phyloP scores from a whole-genome alignment of 1,284 basidiomycete genomes.

The Cryptococcus deneoformans region DNA sequence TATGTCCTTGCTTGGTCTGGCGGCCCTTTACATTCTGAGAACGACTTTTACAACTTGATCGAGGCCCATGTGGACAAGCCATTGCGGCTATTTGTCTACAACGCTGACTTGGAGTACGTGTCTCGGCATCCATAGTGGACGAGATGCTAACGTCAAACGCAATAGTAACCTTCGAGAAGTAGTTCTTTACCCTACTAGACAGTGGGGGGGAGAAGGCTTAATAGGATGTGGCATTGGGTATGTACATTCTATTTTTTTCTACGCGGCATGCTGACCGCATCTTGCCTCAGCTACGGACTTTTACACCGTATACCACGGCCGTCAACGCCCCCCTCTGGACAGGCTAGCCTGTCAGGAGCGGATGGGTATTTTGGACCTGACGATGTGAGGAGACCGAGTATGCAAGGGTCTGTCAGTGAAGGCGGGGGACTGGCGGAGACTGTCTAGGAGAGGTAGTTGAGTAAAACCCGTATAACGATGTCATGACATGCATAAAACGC shows the following conservation, averaged over 20 bases:
- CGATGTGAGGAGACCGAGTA: too few species aligned
- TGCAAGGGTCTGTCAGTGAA: too few species aligned
- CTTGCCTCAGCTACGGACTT: too few species aligned
- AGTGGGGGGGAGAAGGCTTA: constrained; percentile 74
- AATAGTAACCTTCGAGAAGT: constrained; percentile 82
- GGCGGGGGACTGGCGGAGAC: too few species aligned
- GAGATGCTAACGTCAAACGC: constrained; percentile 12
- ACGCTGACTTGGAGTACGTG: constrained; percentile 93
- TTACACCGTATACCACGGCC: too few species aligned
- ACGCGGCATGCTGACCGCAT: background rate
- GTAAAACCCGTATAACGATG: too few species aligned
- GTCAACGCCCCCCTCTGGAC: constrained; percentile 70
- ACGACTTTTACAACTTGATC: constrained; percentile 94
- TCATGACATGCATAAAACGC: too few species aligned
- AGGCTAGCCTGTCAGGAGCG: too few species aligned
- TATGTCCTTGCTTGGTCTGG: constrained; percentile 95
- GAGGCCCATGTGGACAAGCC: constrained; percentile 93
- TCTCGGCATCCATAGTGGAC: constrained; percentile 13
- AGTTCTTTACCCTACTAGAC: constrained; percentile 82
- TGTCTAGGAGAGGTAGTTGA: too few species aligned
- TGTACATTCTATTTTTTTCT: constrained; percentile 8
- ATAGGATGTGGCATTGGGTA: constrained; percentile 92
- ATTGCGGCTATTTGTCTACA: constrained; percentile 91
- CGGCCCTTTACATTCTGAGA: constrained; percentile 85
- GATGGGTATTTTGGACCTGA: too few species aligned